A percentile compares a stretch with the other conserved stretches of the same genome.
These are phyloP conservation scores for Candida xiaguanensis DNA, from an alignment of 805 yeast genomes.

Conservation along the genomic window DNA sequence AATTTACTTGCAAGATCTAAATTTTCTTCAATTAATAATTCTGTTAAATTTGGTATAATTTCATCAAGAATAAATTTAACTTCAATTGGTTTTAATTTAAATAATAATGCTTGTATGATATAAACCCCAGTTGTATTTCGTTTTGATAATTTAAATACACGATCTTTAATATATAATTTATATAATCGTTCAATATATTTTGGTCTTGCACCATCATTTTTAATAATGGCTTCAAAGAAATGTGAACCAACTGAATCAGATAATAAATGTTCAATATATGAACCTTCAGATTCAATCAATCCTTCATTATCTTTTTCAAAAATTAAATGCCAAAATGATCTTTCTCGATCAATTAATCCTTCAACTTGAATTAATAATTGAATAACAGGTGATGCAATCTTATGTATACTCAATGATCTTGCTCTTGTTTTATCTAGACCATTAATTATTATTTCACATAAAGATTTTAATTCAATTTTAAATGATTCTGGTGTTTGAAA, in stretches of 20 bases:
- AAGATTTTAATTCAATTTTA: conserved; percentile 52
- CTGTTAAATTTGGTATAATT: conserved; percentile 62
- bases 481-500: conserved; percentile 71
- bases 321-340: conserved; percentile 63
- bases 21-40: conserved; percentile 57
- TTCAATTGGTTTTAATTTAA: conserved; percentile 59
- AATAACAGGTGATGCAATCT: conserved; percentile 82
- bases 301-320: conserved; percentile 51
- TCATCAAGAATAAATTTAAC: conserved; percentile 59
- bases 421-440: conserved; percentile 37
- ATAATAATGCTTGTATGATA: conserved; percentile 68
- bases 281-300: conserved; percentile 59
- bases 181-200: conserved; percentile 71
- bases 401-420: conserved; percentile 73
- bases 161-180: conserved; percentile 65
- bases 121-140: conserved; percentile 84
- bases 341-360: conserved; percentile 72
- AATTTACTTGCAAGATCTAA: conserved; percentile 65
- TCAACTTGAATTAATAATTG: conserved; percentile 77
- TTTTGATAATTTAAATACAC: conserved; percentile 68
- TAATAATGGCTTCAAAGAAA: conserved; percentile 72
- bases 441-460: conserved; percentile 40
- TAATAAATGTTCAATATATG: conserved; percentile 78
- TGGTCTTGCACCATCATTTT: conserved; percentile 55
- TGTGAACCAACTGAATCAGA: conserved; percentile 93